Evolutionary conservation across 768 basidiomycete species (phyloP).

Genomic region (Podaxis rugospora): DNA sequence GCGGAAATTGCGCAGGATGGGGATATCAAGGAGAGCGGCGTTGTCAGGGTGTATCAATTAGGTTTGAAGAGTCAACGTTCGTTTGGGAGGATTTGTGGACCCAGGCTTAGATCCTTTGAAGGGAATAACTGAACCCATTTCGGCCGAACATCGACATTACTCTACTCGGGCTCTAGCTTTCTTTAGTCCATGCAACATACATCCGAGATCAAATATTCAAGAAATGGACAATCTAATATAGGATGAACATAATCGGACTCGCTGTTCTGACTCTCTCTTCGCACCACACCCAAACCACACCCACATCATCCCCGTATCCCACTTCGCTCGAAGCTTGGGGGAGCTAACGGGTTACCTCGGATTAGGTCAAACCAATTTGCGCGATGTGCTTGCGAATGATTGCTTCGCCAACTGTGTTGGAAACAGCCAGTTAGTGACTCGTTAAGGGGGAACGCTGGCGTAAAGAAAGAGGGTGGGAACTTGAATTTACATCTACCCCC

Average conservation of each 20-base stretch:
- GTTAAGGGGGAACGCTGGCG: neutral
- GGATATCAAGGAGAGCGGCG: constrained; percentile 18
- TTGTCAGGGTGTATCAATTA: constrained; percentile 34
- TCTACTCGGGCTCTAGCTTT: too few species aligned
- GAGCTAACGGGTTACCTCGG: neutral
- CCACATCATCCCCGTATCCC: neutral
- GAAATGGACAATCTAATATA: neutral
- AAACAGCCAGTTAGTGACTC: neutral
- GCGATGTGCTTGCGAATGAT: constrained; percentile 64
- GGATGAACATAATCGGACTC: neutral
- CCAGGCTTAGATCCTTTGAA: constrained; percentile 3
- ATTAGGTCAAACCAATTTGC: constrained; percentile 31
- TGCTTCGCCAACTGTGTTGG: constrained; percentile 52
- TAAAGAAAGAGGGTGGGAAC: neutral
- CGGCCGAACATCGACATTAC: neutral
- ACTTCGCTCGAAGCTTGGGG: too few species aligned
- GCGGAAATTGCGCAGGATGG: neutral
- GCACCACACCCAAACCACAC: too few species aligned
- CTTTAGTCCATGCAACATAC: neutral
- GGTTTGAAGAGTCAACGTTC: constrained; percentile 36
- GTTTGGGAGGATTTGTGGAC: constrained; percentile 13
- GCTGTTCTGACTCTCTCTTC: too few species aligned
- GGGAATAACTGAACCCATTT: neutral
- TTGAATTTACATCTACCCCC: neutral
- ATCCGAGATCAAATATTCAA: neutral